Conservation (phyloP, 2,329 filamentous ascomycete species). For the Dendrostoma leiphaemia region DNA sequence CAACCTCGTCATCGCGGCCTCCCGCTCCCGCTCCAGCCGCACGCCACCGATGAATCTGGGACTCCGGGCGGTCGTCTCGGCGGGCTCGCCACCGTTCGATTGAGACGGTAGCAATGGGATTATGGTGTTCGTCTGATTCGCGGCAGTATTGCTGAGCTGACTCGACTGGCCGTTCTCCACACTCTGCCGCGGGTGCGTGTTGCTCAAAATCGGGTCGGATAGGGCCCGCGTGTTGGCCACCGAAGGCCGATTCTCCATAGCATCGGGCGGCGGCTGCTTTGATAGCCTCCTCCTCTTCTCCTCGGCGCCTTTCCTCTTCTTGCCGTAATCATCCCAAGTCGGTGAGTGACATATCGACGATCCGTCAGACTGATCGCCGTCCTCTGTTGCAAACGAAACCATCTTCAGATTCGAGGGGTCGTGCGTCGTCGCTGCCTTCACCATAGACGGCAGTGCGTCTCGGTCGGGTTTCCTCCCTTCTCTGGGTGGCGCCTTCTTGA, state of each 20-base stretch:
- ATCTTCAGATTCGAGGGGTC: constrained; percentile 33
- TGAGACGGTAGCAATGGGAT: not conserved
- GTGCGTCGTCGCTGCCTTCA: constrained; percentile 11
- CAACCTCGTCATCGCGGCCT: constrained; percentile 27
- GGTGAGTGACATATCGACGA: constrained; percentile 60
- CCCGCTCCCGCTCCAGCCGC: constrained; percentile 40
- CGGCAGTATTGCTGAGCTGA: constrained; percentile 24
- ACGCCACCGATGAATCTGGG: constrained; percentile 41
- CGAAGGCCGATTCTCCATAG: constrained; percentile 22
- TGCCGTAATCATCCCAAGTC: constrained; percentile 58
- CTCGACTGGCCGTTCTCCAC: not conserved
- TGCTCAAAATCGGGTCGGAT: constrained; percentile 15
- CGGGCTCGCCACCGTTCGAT: constrained; percentile 1
- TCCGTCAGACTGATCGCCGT: constrained; percentile 36
- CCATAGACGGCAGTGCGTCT: constrained; percentile 12
- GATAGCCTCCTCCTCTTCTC: constrained; percentile 36
- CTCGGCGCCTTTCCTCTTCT: constrained; percentile 52
- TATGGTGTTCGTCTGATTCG: not conserved
- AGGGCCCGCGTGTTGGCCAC: constrained; percentile 9
- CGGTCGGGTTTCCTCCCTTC: constrained; percentile 22
- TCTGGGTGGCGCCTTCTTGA: constrained; percentile 3
- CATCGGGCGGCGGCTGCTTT: constrained; percentile 32
- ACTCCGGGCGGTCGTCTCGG: constrained; percentile 6
- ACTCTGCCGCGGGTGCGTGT: not conserved
- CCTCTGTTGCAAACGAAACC: constrained; percentile 37